Percentiles rank a stretch among this genome's conserved stretches.
phyloP scores from a whole-genome alignment of 2,329 filamentous ascomycete genomes.

The Annulohypoxylon truncatum region DNA sequence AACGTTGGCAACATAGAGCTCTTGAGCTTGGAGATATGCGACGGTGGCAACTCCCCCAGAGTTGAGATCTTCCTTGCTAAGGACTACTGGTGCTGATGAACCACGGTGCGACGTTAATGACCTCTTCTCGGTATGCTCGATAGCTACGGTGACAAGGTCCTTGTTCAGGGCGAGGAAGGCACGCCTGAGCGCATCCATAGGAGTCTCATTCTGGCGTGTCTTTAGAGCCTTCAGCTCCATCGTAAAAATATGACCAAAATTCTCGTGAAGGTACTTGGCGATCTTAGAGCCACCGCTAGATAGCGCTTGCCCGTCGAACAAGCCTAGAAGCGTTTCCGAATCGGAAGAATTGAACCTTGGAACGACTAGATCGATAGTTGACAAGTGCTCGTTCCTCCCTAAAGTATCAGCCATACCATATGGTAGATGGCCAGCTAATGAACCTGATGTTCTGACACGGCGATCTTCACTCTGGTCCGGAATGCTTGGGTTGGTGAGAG shows the following conservation, averaged over 20 bases:
- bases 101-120: slow-evolving; percentile 74
- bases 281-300: slow-evolving; percentile 93
- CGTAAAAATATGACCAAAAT: slow-evolving; percentile 87
- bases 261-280: slow-evolving; percentile 95
- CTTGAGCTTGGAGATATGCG: slow-evolving; percentile 87
- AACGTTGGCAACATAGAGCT: slow-evolving; percentile 94
- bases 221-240: slow-evolving; percentile 83
- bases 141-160: slow-evolving; percentile 87
- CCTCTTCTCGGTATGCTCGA: slow-evolving; percentile 82
- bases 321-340: slow-evolving; percentile 88
- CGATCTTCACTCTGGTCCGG: slow-evolving; percentile 96
- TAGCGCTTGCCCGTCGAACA: slow-evolving; percentile 94
- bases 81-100: slow-evolving; percentile 76
- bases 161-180: slow-evolving; percentile 94
- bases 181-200: slow-evolving; percentile 84
- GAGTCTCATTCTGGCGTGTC: slow-evolving; percentile 74
- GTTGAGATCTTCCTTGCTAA: slow-evolving; percentile 88
- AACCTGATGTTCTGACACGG: slow-evolving; percentile 96
- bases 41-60: slow-evolving; percentile 94
- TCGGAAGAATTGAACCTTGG: slow-evolving; percentile 91
- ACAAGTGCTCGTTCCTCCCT: slow-evolving; percentile 92
- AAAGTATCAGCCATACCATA: slow-evolving; percentile 98
- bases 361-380: slow-evolving; percentile 94
- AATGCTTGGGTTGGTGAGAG: slow-evolving; percentile 89
- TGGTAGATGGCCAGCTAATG: slow-evolving; percentile 86